Base-by-base conservation (phyloP, 768 basidiomycete species). In the Termitomyces sp. region DNA sequence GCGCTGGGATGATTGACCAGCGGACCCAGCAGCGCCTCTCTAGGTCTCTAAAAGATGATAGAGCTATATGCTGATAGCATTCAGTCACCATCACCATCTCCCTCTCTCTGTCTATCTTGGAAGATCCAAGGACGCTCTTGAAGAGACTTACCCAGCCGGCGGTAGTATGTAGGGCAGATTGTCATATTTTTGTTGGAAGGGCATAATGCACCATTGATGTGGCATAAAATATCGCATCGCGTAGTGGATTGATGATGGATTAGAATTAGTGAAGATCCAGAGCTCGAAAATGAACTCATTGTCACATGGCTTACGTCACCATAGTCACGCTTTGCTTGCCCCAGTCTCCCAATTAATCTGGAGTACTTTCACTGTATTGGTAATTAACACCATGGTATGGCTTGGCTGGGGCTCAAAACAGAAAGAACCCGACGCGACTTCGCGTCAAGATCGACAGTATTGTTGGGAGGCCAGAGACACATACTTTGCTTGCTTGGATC, bases 391-490 rank as follows among this genome's bases (percentile, higher is more conserved):
- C 18, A 79, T 78, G 79, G 74, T 74, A 51, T 81, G 76, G 77
- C 77, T 78, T 65, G 69, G 66, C 6, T 63, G 71, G 44, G 69
- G 62, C 57, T 66, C 68, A 36, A 76, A 72, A 58, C 53, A 68
- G 22, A 76, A 82, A 57, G 74, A 78, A 44, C 70, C 74, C 4
- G 63, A 71, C 15, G 68, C 77, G 3, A 71, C 74, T 1, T 81
- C 80, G 3, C 74, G 90, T 41, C 75, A 87, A 67, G 85, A 90
- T 64, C 82, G 95, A 7, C 76, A 87, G 61, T 80, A 80, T 58
- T 98, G 95, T 73, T 98, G 94, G 94, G 86, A 89, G 33, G 72
- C 76, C 20, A 77, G 94, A 55, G 94, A 98, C 69, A 75, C 76
- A 3, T 97, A 96, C 69, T 97, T 93, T 69, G 73, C 76, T 4